Evolutionary conservation across 257 asterid genomes (phyloP), one percentile per base, ranked within the genome.

Genomic region (Jacaranda copaia): DNA sequence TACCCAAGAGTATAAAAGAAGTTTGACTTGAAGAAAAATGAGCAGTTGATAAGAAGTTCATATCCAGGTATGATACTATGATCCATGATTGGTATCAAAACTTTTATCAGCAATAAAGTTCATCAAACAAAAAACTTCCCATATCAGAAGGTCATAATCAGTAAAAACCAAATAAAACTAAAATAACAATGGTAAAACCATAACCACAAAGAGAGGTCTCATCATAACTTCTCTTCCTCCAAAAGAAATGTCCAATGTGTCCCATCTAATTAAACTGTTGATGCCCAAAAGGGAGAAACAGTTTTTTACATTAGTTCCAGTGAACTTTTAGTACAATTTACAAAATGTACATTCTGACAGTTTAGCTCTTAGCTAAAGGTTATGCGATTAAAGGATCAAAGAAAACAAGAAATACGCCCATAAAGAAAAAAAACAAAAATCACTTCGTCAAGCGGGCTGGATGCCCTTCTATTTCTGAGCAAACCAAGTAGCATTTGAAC

Each of bases 401-500:
- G 18, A 64, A 5, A 53, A 73, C 45, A 49, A 7, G 4, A 6
- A 32, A 53, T 13, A 64, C 32, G 49, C 39, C 53, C 40, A 19
- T 0, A 46, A 80, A 18, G 16, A 25, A n/a, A 68, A 68, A 53
- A 46, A 69, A 19, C 76, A 25, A 25, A 25, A 25, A 25, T 25
- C 32, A 25, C 32, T 25, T 25, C 32, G 32, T 25, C 32, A 25
- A 2, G 32, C 32, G 2, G 32, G 51, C 58, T 35, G 46, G 60
- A 55, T 52, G 56, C 46, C 45, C 48, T 38, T 62, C 60, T 32
- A n/a, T 20, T 60, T 16, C 25, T 42, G 56, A 80, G 79, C 45
- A 63, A 74, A 68, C 14, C 8, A 64, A 68, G 59, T 20, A 77
- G 20, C 35, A 59, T 64, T 35, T 67, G 35, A 68, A 57, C 68